Percentiles rank a stretch among this genome's conserved stretches.
phyloP scores from a whole-genome alignment of 768 basidiomycete species.

The Fomitopsis pulvina region DNA sequence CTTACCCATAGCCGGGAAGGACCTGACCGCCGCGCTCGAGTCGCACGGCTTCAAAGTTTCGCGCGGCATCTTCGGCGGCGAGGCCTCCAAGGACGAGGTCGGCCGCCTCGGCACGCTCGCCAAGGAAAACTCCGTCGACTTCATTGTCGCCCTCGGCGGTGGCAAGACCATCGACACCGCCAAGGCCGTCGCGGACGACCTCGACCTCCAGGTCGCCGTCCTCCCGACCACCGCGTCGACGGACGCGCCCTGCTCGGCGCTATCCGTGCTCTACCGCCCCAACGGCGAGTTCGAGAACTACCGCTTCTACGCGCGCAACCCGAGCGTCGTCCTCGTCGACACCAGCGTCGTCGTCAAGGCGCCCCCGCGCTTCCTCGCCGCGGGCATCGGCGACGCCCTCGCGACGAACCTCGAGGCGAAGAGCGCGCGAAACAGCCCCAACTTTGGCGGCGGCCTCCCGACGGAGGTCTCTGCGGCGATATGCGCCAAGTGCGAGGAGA shows the following conservation, averaged over 20 bases:
- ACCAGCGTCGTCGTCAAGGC: constrained; percentile 24
- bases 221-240: constrained; percentile 26
- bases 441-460: constrained; percentile 24
- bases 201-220: constrained; percentile 20
- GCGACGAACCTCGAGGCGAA: constrained; percentile 27
- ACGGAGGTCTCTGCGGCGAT: constrained; percentile 24
- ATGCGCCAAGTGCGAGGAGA: constrained; percentile 26
- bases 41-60: constrained; percentile 19
- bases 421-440: constrained; percentile 17
- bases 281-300: constrained; percentile 24
- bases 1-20: constrained; percentile 20
- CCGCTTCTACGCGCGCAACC: constrained; percentile 25
- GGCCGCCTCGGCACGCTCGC: constrained; percentile 17
- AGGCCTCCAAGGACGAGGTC: constrained; percentile 24
- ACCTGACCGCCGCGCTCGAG: constrained; percentile 19
- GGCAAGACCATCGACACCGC: constrained; percentile 27
- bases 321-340: constrained; percentile 24
- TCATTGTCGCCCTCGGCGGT: constrained; percentile 26
- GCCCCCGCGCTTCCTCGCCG: constrained; percentile 23
- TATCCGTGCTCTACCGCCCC: constrained; percentile 26
- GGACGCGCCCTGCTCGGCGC: constrained; percentile 27
- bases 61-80: constrained; percentile 22
- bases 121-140: constrained; percentile 15
- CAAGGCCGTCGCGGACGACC: constrained; percentile 23
- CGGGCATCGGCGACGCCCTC: constrained; percentile 27